Evolutionary conservation across 208 protist species (phyloP).

Genomic region (Crithidia sp.): DNA sequence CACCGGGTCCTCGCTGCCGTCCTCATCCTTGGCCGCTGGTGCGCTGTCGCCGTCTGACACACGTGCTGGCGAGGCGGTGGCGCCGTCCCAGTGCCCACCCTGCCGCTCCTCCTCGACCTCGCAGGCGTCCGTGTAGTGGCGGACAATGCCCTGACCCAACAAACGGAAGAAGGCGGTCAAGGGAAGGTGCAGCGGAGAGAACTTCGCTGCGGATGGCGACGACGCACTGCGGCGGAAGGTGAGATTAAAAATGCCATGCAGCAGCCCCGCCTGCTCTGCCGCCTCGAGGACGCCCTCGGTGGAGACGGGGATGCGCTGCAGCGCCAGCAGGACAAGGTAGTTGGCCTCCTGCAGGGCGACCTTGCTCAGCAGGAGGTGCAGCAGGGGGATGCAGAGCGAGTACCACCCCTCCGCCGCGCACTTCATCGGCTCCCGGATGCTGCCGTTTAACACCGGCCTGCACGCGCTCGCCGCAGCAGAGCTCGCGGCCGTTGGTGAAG

Average conservation of each 20-base stretch:
- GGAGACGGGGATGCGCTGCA: slow-evolving; percentile 34
- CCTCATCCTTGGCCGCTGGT: background rate
- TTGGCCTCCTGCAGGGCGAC: slow-evolving; percentile 29
- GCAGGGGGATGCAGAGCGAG: slow-evolving; percentile 28
- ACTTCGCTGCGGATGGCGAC: background rate
- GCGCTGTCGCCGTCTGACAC: too few relatives aligned
- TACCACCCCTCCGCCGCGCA: slow-evolving; percentile 23
- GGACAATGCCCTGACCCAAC: slow-evolving; percentile 8
- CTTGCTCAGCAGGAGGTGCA: slow-evolving; percentile 33
- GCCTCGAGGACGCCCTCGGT: slow-evolving; percentile 32
- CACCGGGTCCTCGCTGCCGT: background rate
- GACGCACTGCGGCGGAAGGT: background rate
- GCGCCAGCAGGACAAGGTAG: slow-evolving; percentile 29
- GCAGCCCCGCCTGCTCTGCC: slow-evolving; percentile 20
- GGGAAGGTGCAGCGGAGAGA: slow-evolving; percentile 18
- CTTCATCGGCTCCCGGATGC: slow-evolving; percentile 22
- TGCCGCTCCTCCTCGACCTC: slow-evolving; percentile 16
- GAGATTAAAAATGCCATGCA: slow-evolving; percentile 2
- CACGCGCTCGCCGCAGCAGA: background rate
- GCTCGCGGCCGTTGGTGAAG: background rate
- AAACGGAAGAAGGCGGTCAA: slow-evolving; percentile 30
- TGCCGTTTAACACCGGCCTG: slow-evolving; percentile 10
- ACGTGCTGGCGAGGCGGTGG: too few relatives aligned
- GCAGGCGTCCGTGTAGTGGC: slow-evolving; percentile 16
- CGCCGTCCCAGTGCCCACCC: background rate